phyloP scores from a whole-genome alignment of 306 rosid species.

The Betula pendula region DNA sequence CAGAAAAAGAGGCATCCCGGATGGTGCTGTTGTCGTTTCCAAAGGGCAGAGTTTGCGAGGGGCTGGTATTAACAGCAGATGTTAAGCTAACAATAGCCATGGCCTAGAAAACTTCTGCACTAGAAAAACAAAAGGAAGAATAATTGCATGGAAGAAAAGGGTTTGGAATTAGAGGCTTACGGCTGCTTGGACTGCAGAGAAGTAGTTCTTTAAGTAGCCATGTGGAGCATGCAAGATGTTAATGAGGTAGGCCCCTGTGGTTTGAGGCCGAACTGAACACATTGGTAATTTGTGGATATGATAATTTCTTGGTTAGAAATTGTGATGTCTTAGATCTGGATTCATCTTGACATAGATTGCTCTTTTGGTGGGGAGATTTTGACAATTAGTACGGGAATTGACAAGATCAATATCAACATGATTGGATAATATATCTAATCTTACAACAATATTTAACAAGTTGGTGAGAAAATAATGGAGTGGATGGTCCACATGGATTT shows the following conservation, averaged over 20 bases:
- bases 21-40: slow-evolving; percentile 23
- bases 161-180: slow-evolving; percentile 33
- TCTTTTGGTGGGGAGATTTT: slow-evolving; percentile 32
- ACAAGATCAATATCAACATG: slow-evolving; percentile 32
- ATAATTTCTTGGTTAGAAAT: slow-evolving; percentile 4
- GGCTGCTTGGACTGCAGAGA: slow-evolving; percentile 33
- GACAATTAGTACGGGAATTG: slow-evolving; percentile 36
- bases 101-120: slow-evolving; percentile 17
- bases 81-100: slow-evolving; percentile 50
- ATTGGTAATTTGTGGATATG: slow-evolving; percentile 29
- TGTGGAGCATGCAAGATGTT: slow-evolving; percentile 41
- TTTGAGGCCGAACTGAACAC: slow-evolving; percentile 37
- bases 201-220: slow-evolving; percentile 47
- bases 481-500: slow-evolving; percentile 30
- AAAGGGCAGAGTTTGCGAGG: slow-evolving; percentile 37
- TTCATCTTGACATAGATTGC: slow-evolving; percentile 34
- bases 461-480: slow-evolving; percentile 17
- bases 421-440: slow-evolving; percentile 25
- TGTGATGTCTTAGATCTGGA: slow-evolving; percentile 14
- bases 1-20: slow-evolving; percentile 54
- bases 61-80: slow-evolving; percentile 38
- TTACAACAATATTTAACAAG: slow-evolving; percentile 32
- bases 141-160: slow-evolving; percentile 24
- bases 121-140: slow-evolving; percentile 16
- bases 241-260: slow-evolving; percentile 56